These are phyloP conservation scores for Collybia sordida DNA, from an alignment of 768 basidiomycete species.

Conservation along the genomic window DNA sequence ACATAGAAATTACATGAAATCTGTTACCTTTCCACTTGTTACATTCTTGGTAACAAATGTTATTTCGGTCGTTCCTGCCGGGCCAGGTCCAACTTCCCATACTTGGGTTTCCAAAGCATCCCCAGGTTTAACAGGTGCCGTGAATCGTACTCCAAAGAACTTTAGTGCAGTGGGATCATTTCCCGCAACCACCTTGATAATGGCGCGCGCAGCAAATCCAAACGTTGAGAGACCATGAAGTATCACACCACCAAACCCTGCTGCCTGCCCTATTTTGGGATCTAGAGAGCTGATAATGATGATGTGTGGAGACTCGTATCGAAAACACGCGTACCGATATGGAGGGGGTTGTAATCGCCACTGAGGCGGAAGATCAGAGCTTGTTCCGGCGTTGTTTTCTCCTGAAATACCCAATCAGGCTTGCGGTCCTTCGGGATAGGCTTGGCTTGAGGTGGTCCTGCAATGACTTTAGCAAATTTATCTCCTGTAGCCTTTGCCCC, in stretches of 20 bases:
- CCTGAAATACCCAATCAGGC: slow-evolving; percentile 60
- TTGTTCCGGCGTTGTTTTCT: slow-evolving; percentile 65
- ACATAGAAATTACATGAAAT: not conserved
- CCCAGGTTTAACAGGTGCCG: slow-evolving; percentile 80
- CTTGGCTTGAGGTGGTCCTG: slow-evolving; percentile 59
- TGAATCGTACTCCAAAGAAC: slow-evolving; percentile 75
- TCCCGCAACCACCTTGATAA: slow-evolving; percentile 62
- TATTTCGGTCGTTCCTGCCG: slow-evolving; percentile 57
- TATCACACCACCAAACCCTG: slow-evolving; percentile 84
- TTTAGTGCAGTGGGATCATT: slow-evolving; percentile 62
- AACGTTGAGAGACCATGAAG: slow-evolving; percentile 82
- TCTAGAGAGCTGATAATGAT: slow-evolving; percentile 38
- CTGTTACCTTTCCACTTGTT: slow-evolving; percentile 54
- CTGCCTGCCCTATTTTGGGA: slow-evolving; percentile 65
- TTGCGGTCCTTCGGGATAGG: slow-evolving; percentile 58
- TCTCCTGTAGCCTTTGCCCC: slow-evolving; percentile 64
- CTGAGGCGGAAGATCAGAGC: slow-evolving; percentile 72
- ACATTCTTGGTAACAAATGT: slow-evolving; percentile 63
- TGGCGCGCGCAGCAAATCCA: slow-evolving; percentile 78
- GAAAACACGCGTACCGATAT: slow-evolving; percentile 50
- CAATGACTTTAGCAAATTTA: slow-evolving; percentile 62
- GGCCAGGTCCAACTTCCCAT: slow-evolving; percentile 75
- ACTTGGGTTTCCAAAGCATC: slow-evolving; percentile 75
- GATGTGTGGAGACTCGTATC: not conserved
- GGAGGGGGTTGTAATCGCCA: slow-evolving; percentile 79